Percentiles rank a stretch among this genome's conserved stretches.
Conservation (phyloP, 2,329 filamentous ascomycete genomes). For the Coleophoma eucalyptorum region DNA sequence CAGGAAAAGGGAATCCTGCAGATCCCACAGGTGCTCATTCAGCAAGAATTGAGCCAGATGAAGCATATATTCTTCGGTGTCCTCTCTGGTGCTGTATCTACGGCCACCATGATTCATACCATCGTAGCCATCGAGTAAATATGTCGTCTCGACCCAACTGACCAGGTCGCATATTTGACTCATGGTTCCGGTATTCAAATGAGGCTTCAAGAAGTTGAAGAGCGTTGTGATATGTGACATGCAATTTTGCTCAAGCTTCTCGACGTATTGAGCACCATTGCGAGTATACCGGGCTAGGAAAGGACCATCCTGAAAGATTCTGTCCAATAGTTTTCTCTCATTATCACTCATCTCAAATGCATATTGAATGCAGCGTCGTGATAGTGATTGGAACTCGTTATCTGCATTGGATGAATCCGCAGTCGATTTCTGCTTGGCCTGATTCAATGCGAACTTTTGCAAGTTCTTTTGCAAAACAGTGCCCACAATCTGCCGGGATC, state of each 20-base stretch:
- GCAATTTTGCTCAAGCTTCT: conserved; percentile 22
- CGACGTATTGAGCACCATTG: conserved; percentile 18
- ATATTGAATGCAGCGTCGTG: conserved; percentile 22
- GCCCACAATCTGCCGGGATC: conserved; percentile 42
- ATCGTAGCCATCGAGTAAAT: conserved; percentile 18
- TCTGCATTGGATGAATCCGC: conserved; percentile 7
- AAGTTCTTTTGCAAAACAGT: conserved; percentile 56
- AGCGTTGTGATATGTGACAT: conserved; percentile 23
- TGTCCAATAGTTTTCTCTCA: conserved; percentile 21
- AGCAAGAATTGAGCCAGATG: conserved; percentile 20
- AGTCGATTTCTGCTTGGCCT: conserved; percentile 12
- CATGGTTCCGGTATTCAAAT: conserved; percentile 22
- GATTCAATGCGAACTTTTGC: conserved; percentile 33
- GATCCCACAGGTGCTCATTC: conserved; percentile 24
- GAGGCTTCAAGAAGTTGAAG: conserved; percentile 18
- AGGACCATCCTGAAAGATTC: conserved; percentile 24
- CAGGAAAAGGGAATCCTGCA: conserved; percentile 24
- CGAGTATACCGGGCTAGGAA: conserved; percentile 12
- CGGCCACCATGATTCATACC: conserved; percentile 15
- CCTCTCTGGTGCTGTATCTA: conserved; percentile 3
- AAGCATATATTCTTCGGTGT: conserved; percentile 1
- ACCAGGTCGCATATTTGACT: conserved; percentile 21
- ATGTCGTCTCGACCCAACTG: conserved; percentile 25
- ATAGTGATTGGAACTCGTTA: conserved; percentile 25
- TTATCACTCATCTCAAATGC: conserved; percentile 27